phyloP scores from a whole-genome alignment of 495 filamentous ascomycete species.

The Penicillium cosmopolitanum region DNA sequence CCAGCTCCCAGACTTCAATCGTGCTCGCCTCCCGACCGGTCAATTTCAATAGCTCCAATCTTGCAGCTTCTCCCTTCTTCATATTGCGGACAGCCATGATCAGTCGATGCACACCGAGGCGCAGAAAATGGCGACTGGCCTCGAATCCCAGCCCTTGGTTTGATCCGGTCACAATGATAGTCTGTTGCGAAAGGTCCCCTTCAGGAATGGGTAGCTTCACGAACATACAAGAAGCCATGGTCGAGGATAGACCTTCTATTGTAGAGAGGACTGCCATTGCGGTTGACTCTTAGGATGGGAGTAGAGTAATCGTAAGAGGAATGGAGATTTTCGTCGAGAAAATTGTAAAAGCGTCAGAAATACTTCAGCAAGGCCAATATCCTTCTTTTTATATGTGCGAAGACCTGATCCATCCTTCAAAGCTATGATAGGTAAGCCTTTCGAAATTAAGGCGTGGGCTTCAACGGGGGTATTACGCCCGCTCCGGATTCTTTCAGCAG shows the following conservation, averaged over 20 bases:
- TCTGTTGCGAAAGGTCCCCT: conserved; percentile 35
- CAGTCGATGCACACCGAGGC: conserved; percentile 40
- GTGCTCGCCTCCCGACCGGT: conserved; percentile 31
- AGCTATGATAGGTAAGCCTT: too few relatives aligned
- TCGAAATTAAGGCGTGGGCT: too few relatives aligned
- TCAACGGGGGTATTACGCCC: too few relatives aligned
- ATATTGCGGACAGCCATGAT: conserved; percentile 51
- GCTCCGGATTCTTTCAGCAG: too few relatives aligned
- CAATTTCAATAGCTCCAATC: conserved; percentile 29
- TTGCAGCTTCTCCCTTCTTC: conserved; percentile 46
- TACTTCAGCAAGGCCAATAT: too few relatives aligned
- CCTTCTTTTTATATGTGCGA: too few relatives aligned
- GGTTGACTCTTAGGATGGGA: too few relatives aligned
- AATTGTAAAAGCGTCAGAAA: too few relatives aligned
- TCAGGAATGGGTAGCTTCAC: conserved; percentile 10
- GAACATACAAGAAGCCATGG: conserved; percentile 10
- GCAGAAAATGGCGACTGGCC: conserved; percentile 45
- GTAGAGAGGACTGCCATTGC: conserved; percentile 14
- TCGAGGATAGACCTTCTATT: conserved; percentile 5
- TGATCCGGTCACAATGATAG: conserved; percentile 55
- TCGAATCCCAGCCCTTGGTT: conserved; percentile 55
- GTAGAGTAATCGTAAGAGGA: not conserved
- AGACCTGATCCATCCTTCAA: too few relatives aligned
- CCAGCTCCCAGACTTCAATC: conserved; percentile 42
- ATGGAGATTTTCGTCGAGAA: not conserved